Evolutionary conservation across 352 stramenopile genomes (phyloP).

Genomic region (Phytophthora macrochlamydospora): DNA sequence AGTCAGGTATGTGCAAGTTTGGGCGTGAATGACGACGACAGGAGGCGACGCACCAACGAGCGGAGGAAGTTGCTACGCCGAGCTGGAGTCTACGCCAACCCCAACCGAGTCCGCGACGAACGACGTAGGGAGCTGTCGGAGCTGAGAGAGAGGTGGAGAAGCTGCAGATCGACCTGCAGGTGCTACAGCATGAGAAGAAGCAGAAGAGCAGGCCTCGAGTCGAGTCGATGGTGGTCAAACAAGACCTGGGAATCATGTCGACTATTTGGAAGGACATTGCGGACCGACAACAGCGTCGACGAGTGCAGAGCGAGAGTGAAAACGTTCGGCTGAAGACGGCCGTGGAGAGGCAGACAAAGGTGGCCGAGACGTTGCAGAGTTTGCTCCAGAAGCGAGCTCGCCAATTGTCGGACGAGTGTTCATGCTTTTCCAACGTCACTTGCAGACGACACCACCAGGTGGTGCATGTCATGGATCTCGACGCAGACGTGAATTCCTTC

Average conservation of each 20-base stretch:
- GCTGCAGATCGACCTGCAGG: constrained; percentile 33
- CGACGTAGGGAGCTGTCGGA: constrained; percentile 47
- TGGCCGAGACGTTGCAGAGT: constrained; percentile 12
- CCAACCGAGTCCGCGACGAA: constrained; percentile 34
- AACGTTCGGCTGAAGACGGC: constrained; percentile 47
- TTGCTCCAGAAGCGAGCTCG: constrained; percentile 27
- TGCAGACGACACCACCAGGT: constrained; percentile 9
- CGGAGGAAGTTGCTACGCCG: constrained; percentile 26
- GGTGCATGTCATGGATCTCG: constrained; percentile 11
- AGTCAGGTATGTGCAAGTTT: not conserved
- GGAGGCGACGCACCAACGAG: constrained; percentile 12
- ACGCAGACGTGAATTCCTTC: constrained; percentile 27
- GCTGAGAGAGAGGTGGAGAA: constrained; percentile 35
- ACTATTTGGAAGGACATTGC: constrained; percentile 32
- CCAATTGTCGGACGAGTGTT: constrained; percentile 24
- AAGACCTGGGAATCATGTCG: constrained; percentile 6
- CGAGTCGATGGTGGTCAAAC: not conserved
- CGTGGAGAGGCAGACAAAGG: constrained; percentile 36
- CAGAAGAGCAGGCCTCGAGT: not conserved
- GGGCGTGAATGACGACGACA: not conserved
- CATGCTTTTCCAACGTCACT: constrained; percentile 14
- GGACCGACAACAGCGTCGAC: constrained; percentile 32
- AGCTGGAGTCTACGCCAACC: constrained; percentile 29
- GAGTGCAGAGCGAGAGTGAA: constrained; percentile 38
- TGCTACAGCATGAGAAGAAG: constrained; percentile 18